Conservation (phyloP, 2,329 filamentous ascomycete genomes). For the Aschersonia sp. region DNA sequence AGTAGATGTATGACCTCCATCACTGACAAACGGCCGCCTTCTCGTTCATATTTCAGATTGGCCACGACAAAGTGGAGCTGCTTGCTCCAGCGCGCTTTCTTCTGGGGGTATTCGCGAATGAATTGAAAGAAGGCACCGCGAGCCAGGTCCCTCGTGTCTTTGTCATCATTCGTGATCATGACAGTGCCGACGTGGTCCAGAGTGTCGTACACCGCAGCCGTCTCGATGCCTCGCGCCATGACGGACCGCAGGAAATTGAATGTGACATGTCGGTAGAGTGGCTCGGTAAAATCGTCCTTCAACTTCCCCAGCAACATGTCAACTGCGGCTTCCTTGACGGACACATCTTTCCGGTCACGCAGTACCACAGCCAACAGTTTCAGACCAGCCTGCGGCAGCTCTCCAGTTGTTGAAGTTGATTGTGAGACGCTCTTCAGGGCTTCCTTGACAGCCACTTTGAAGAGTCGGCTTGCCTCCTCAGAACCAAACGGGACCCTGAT, state of each 20-base stretch:
- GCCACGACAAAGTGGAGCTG: constrained; percentile 79
- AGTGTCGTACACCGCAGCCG: constrained; percentile 78
- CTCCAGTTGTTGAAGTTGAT: constrained; percentile 64
- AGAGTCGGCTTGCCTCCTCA: constrained; percentile 47
- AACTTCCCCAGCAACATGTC: constrained; percentile 71
- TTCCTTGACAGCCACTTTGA: constrained; percentile 70
- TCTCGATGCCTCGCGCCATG: constrained; percentile 71
- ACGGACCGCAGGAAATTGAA: constrained; percentile 90
- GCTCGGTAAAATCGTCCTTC: constrained; percentile 81
- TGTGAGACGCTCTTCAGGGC: constrained; percentile 68
- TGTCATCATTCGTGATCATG: constrained; percentile 93
- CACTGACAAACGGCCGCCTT: constrained; percentile 78
- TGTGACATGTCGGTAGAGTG: constrained; percentile 78
- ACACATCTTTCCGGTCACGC: constrained; percentile 61
- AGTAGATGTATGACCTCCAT: constrained; percentile 83
- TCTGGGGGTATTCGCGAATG: constrained; percentile 85
- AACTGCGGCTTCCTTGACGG: constrained; percentile 66
- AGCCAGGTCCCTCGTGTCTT: constrained; percentile 73
- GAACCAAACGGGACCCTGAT: constrained; percentile 71
- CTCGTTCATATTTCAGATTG: constrained; percentile 81
- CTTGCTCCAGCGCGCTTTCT: constrained; percentile 74
- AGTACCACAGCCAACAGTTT: constrained; percentile 80
- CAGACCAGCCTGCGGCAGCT: constrained; percentile 73
- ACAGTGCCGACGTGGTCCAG: constrained; percentile 78
- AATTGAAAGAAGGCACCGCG: constrained; percentile 89